A percentile compares a stretch with the other conserved stretches of the same genome.
Evolutionary conservation across 2,329 filamentous ascomycete species (phyloP).

Genomic region (Stromatinia cepivora): DNA sequence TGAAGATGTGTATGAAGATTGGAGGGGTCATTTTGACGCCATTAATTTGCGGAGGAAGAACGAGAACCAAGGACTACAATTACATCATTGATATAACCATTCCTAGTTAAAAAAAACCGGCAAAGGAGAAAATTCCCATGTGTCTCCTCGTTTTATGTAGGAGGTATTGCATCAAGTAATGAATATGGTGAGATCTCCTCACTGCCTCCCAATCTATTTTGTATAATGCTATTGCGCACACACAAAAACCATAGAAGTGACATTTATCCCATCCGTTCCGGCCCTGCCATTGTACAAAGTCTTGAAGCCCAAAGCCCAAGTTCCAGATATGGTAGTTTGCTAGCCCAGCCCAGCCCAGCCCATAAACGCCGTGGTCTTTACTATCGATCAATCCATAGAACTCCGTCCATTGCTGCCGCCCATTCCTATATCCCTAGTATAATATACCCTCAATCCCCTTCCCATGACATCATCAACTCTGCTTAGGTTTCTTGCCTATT

Average conservation of each 20-base stretch:
- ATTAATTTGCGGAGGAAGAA: too few species aligned
- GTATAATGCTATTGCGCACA: neutral
- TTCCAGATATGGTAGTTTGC: conserved; percentile 16
- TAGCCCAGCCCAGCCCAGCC: neutral
- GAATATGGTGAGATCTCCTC: neutral
- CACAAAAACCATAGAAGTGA: neutral
- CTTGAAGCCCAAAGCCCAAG: neutral
- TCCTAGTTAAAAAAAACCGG: neutral
- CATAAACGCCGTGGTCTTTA: conserved; percentile 13
- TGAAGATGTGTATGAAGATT: neutral
- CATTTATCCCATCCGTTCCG: neutral
- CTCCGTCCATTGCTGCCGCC: neutral
- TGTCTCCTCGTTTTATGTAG: neutral
- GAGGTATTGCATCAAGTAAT: neutral
- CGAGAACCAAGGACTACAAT: neutral
- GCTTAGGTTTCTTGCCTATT: conserved; percentile 47
- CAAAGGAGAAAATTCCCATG: neutral
- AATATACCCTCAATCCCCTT: neutral
- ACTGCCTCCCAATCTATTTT: neutral
- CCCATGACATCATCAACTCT: neutral
- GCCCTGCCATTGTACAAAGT: conserved; percentile 8
- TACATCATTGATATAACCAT: neutral
- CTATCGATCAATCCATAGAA: neutral
- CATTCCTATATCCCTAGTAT: neutral
- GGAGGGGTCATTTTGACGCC: neutral